Conservation (phyloP, 257 asterid genomes). For the Solanum habrochaites region DNA sequence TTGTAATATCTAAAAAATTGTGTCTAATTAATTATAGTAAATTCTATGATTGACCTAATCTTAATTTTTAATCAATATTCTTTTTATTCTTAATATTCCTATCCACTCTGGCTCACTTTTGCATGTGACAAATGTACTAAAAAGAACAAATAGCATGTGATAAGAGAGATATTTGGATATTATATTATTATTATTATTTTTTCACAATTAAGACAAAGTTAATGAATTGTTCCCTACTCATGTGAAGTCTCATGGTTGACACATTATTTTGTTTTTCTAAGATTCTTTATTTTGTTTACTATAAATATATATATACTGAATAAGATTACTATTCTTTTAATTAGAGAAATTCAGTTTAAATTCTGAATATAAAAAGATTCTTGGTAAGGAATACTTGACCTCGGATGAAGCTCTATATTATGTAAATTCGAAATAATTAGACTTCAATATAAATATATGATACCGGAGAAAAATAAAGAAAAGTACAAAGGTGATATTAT, state of each 20-base stretch:
- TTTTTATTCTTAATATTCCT: neutral
- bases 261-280: neutral
- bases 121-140: slow-evolving; percentile 3
- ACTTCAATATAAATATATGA: too few species aligned
- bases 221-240: neutral
- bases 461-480: too few species aligned
- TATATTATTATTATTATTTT: neutral
- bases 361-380: fast-evolving
- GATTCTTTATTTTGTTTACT: neutral
- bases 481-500: neutral
- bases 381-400: too few species aligned
- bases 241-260: neutral
- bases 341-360: too few species aligned
- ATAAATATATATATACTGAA: too few species aligned
- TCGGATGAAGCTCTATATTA: fast-evolving
- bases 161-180: neutral
- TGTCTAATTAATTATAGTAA: neutral
- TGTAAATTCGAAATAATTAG: fast-evolving
- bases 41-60: neutral
- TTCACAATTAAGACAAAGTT: neutral
- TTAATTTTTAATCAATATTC: neutral
- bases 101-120: neutral
- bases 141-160: slow-evolving; percentile 7
- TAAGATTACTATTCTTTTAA: too few species aligned
- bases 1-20: neutral